phyloP scores from a whole-genome alignment of 768 basidiomycete genomes.

The Kwoniella heveanensis region DNA sequence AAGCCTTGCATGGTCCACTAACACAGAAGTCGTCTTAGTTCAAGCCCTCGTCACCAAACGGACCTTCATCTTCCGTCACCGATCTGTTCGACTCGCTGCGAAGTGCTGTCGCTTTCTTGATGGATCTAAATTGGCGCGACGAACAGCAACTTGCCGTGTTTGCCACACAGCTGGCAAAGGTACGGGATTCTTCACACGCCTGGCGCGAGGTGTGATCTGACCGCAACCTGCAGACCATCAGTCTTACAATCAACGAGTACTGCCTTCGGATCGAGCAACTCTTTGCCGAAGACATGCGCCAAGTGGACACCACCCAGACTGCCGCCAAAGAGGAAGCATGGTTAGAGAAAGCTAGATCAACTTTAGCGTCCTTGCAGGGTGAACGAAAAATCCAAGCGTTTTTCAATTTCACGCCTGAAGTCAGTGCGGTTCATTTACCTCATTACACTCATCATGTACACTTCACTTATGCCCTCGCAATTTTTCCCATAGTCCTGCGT shows the following conservation, averaged over 20 bases:
- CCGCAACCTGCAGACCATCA: slow-evolving; percentile 67
- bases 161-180: slow-evolving; percentile 85
- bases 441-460: no score
- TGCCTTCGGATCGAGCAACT: slow-evolving; percentile 81
- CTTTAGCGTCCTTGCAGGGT: slow-evolving; percentile 62
- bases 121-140: slow-evolving; percentile 90
- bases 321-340: slow-evolving; percentile 74
- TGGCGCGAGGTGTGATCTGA: neutral
- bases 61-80: slow-evolving; percentile 94
- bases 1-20: neutral
- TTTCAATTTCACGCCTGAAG: slow-evolving; percentile 78
- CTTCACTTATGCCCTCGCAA: no score
- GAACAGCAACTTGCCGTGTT: slow-evolving; percentile 85
- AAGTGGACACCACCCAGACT: slow-evolving; percentile 62
- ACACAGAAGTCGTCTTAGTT: slow-evolving; percentile 37
- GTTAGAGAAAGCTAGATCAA: slow-evolving; percentile 57
- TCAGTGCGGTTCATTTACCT: no score
- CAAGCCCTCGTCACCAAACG: slow-evolving; percentile 72
- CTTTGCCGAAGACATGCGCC: slow-evolving; percentile 95
- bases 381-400: slow-evolving; percentile 92
- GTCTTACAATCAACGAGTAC: slow-evolving; percentile 89
- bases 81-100: slow-evolving; percentile 93
- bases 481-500: slow-evolving; percentile 71
- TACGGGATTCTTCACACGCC: slow-evolving; percentile 51
- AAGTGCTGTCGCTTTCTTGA: slow-evolving; percentile 82